These are phyloP conservation scores for Hemileccinum impolitum DNA, from an alignment of 768 basidiomycete genomes.

Conservation along the genomic window DNA sequence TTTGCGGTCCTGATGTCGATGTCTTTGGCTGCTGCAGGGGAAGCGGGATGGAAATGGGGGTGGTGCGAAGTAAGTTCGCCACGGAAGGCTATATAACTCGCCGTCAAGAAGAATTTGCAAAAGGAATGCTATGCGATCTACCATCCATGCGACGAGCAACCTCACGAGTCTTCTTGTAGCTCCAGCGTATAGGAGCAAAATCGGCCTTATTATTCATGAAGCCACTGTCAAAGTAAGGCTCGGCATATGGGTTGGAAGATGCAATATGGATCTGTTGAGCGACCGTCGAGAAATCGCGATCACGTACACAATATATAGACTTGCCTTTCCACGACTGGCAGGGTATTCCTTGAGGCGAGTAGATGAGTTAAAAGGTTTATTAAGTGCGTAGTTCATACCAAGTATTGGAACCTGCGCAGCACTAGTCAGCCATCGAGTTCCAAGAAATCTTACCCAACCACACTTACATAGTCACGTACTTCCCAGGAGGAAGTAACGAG, in stretches of 20 bases:
- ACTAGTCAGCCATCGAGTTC: constrained; percentile 16
- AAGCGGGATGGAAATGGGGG: constrained; percentile 70
- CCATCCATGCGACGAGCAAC: constrained; percentile 70
- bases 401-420: constrained; percentile 51
- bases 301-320: not conserved
- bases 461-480: constrained; percentile 61
- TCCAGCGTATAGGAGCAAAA: constrained; percentile 73
- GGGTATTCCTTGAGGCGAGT: constrained; percentile 50
- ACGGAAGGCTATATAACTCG: constrained; percentile 49
- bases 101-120: not conserved
- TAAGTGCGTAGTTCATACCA: constrained; percentile 22
- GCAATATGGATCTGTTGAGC: constrained; percentile 55
- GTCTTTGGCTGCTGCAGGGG: constrained; percentile 55
- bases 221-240: constrained; percentile 67
- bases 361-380: not conserved
- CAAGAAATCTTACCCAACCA: constrained; percentile 5
- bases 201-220: constrained; percentile 80
- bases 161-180: constrained; percentile 75
- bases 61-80: constrained; percentile 72
- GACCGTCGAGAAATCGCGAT: not conserved
- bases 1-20: constrained; percentile 69
- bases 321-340: constrained; percentile 65
- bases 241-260: constrained; percentile 57
- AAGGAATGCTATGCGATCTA: constrained; percentile 20
- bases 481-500: constrained; percentile 64